Percentiles rank a stretch among this genome's conserved stretches.
Conservation (phyloP, 352 stramenopile genomes). For the Pythium grandisporangium region DNA sequence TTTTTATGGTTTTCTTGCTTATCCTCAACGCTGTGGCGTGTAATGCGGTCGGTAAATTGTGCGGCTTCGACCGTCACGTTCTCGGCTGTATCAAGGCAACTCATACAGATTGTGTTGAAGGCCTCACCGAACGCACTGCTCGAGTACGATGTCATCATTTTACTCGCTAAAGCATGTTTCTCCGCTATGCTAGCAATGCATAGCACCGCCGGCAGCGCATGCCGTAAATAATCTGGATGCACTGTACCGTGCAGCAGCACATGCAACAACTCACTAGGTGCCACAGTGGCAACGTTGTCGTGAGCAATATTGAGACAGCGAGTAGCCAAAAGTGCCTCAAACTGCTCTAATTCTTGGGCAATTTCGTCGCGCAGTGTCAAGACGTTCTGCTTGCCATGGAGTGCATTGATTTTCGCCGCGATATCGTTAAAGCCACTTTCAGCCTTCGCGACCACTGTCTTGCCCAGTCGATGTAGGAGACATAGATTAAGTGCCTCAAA, state of each 20-base stretch:
- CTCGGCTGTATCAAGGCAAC: slow-evolving; percentile 55
- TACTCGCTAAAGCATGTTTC: slow-evolving; percentile 38
- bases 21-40: slow-evolving; percentile 4
- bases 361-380: slow-evolving; percentile 53
- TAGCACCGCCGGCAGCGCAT: slow-evolving; percentile 47
- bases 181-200: slow-evolving; percentile 45
- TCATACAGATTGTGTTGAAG: slow-evolving; percentile 60
- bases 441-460: slow-evolving; percentile 19
- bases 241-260: slow-evolving; percentile 36
- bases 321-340: slow-evolving; percentile 47
- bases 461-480: slow-evolving; percentile 33
- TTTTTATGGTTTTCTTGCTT: neutral
- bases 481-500: slow-evolving; percentile 65
- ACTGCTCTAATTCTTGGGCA: slow-evolving; percentile 53
- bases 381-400: slow-evolving; percentile 41
- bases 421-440: slow-evolving; percentile 51
- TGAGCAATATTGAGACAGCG: slow-evolving; percentile 49
- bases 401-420: slow-evolving; percentile 35
- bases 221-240: slow-evolving; percentile 48
- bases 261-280: slow-evolving; percentile 51
- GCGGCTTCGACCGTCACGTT: slow-evolving; percentile 58
- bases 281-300: slow-evolving; percentile 24
- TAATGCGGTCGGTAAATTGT: slow-evolving; percentile 48
- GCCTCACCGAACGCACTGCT: slow-evolving; percentile 42
- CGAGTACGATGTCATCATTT: slow-evolving; percentile 42